Evolutionary conservation across 768 basidiomycete species (phyloP).

Genomic region (Macrolepiota fuliginosa): DNA sequence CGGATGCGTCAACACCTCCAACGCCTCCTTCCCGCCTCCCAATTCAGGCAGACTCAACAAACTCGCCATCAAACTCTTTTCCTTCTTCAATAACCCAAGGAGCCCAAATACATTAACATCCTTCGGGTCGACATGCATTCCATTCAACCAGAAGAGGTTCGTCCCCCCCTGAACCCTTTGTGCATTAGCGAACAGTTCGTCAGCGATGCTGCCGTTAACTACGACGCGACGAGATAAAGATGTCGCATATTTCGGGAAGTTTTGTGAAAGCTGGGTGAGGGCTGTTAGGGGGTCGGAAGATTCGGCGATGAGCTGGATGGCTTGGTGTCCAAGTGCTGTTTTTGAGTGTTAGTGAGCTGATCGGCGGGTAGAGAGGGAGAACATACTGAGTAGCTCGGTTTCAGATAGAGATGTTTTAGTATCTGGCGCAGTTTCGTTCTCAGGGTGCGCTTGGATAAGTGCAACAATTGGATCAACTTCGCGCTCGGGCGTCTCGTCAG

Average conservation of each 20-base stretch:
- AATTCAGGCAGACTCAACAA: conserved; percentile 60
- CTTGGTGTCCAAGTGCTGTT: conserved; percentile 68
- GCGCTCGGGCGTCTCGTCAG: conserved; percentile 24
- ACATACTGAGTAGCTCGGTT: conserved; percentile 56
- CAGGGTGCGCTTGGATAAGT: conserved; percentile 38
- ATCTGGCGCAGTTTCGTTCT: conserved; percentile 35
- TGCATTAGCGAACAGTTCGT: conserved; percentile 60
- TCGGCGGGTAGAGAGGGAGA: background rate
- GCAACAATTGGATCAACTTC: conserved; percentile 32
- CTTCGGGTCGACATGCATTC: conserved; percentile 52
- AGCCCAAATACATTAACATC: conserved; percentile 75
- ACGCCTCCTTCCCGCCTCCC: conserved; percentile 50
- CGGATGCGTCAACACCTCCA: conserved; percentile 71
- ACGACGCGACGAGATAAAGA: conserved; percentile 69
- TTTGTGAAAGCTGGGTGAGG: conserved; percentile 71
- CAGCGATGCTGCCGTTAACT: conserved; percentile 43
- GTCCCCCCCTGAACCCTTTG: conserved; percentile 48
- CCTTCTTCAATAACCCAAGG: conserved; percentile 68
- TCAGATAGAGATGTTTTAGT: conserved; percentile 42
- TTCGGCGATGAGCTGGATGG: conserved; percentile 70
- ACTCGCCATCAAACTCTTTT: conserved; percentile 58
- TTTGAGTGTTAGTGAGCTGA: conserved; percentile 2
- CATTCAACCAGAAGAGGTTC: conserved; percentile 81
- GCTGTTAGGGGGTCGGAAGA: conserved; percentile 52
- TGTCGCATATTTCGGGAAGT: conserved; percentile 86